Conservation (phyloP, 495 filamentous ascomycete species). For the Aspergillus diversus region DNA sequence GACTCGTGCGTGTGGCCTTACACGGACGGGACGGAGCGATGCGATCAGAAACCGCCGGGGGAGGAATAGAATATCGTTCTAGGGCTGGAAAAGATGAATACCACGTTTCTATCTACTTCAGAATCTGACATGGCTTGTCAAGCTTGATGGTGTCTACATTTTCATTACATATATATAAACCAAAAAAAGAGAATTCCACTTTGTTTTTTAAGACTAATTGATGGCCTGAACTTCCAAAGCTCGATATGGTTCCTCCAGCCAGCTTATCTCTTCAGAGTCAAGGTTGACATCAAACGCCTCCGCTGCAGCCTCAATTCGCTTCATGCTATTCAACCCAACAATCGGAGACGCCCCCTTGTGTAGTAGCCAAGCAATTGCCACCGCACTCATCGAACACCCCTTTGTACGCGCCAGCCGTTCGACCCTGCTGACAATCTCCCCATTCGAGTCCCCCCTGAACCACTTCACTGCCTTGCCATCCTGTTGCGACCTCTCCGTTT, state of each 20-base stretch:
- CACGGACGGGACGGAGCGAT: too few relatives aligned
- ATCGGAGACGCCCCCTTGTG: constrained; percentile 55
- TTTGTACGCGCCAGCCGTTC: constrained; percentile 62
- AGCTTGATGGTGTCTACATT: too few relatives aligned
- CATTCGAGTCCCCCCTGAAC: constrained; percentile 25
- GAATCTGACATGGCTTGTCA: too few relatives aligned
- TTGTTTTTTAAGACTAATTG: neutral
- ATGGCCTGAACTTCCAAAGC: neutral
- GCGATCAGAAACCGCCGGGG: too few relatives aligned
- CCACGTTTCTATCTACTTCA: too few relatives aligned
- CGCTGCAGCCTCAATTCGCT: constrained; percentile 60
- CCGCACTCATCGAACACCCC: constrained; percentile 58
- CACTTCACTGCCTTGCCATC: neutral
- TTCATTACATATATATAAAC: too few relatives aligned
- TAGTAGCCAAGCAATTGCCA: constrained; percentile 66
- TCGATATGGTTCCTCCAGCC: constrained; percentile 63
- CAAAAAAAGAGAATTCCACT: too few relatives aligned
- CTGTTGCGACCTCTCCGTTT: constrained; percentile 23
- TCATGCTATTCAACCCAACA: constrained; percentile 59
- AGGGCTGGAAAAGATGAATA: too few relatives aligned
- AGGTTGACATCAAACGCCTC: constrained; percentile 50
- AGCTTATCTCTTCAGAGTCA: constrained; percentile 58
- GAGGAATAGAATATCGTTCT: too few relatives aligned
- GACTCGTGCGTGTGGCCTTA: too few relatives aligned
- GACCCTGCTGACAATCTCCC: constrained; percentile 57